Base-by-base conservation (phyloP, 768 basidiomycete genomes). In the Leccinum uliginosum region DNA sequence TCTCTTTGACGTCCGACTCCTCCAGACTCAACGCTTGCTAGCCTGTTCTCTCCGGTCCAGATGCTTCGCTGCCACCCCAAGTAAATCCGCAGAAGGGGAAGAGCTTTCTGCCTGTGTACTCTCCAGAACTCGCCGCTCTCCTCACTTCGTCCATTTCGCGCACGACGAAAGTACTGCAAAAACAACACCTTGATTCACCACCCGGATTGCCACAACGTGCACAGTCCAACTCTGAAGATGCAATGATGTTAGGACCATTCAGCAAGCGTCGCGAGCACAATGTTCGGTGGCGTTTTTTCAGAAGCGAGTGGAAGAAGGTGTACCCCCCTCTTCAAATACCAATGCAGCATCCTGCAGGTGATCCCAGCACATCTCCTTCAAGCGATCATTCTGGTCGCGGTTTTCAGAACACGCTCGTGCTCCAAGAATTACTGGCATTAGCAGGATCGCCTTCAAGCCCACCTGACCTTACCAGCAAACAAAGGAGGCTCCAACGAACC, bases 201-300 rank as follows among this genome's bases (percentile, higher is more conserved):
- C 80, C 83, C 2, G 76, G 67, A 5, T 71, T 91, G 23, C 85
- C 86, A 2, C 61, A 67, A n/a, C 80, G 81, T 21, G 83, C 83
- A 29, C 71, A 85, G 59, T 79, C 82, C 19, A 59, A 68, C 3
- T 85, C 87, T 9, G 75, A 80, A 55, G 85, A 88, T 53, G 83
- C 84, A 2, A 67, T 67, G 27, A 62, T 86, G 4, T 72, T 88
- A 32, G 89, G 89, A 3, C 80, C 78, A 10, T 74, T 91, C 44
- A 88, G 87, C 75, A 87, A 82, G 65, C 82, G 90, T 34, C 80
- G 89, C 45, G 82, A 90, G 67, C 77, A 83, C 50, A 93, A 93
- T 70, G 76, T 84, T 47, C 83, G 83, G 21, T 82, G 86, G 83
- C 81, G 83, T 21, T 88, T 78, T 64, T 90, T 84, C 69, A 72